Evolutionary conservation across 169 alveolate genomes (phyloP).

Genomic region (Plasmodium reichenowi): DNA sequence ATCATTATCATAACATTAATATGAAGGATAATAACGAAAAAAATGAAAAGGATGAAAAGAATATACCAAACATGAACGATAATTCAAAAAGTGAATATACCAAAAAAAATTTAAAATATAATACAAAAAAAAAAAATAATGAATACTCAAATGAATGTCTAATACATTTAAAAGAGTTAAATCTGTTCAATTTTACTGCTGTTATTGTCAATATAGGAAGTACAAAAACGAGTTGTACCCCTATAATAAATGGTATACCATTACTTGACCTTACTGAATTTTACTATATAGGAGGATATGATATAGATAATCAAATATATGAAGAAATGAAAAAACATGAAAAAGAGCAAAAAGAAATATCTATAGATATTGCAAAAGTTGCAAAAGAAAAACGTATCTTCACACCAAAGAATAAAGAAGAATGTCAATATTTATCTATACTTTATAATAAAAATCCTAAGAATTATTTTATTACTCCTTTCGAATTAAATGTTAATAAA

Average conservation of each 20-base stretch:
- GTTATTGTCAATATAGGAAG: slow-evolving; percentile 61
- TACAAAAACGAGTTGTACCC: slow-evolving; percentile 62
- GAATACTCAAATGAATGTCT: slow-evolving; percentile 37
- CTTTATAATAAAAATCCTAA: slow-evolving; percentile 41
- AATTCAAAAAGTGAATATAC: not conserved
- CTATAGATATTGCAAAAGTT: slow-evolving; percentile 66
- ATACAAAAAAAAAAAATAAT: not conserved
- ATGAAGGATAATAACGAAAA: not conserved
- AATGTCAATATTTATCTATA: slow-evolving; percentile 63
- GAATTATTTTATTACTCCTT: slow-evolving; percentile 53
- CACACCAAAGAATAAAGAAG: slow-evolving; percentile 66
- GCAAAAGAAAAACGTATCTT: slow-evolving; percentile 71
- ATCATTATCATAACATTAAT: not conserved
- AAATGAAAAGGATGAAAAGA: not conserved
- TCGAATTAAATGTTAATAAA: slow-evolving; percentile 50
- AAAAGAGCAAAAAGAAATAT: slow-evolving; percentile 35
- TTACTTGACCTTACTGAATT: slow-evolving; percentile 51
- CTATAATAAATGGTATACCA: slow-evolving; percentile 70
- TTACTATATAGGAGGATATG: slow-evolving; percentile 73
- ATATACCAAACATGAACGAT: not conserved
- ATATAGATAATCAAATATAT: slow-evolving; percentile 71
- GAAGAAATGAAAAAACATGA: slow-evolving; percentile 69
- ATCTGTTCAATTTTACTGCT: slow-evolving; percentile 61
- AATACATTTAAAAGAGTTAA: slow-evolving; percentile 5
- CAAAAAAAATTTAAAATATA: not conserved